Conservation (phyloP, 805 yeast species). For the Metschnikowia aberdeeniae region DNA sequence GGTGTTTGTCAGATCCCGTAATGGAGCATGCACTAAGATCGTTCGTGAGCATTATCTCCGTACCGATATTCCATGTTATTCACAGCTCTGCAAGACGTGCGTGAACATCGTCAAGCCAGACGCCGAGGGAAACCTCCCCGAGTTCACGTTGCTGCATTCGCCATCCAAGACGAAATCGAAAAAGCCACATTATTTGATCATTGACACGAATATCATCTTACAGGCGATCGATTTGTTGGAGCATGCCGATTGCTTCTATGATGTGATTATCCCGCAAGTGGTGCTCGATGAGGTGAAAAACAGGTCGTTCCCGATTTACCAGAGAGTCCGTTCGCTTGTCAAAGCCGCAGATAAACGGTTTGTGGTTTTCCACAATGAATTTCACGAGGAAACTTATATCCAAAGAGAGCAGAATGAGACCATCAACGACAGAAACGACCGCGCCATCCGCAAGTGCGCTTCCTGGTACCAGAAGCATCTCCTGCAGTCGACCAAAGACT, state of each 20-base stretch:
- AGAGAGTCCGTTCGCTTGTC: constrained; percentile 72
- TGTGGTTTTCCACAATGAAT: constrained; percentile 91
- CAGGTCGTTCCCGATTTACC: constrained; percentile 81
- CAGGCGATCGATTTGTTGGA: constrained; percentile 90
- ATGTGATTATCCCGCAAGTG: constrained; percentile 92
- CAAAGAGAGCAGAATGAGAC: constrained; percentile 62
- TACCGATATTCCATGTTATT: constrained; percentile 88
- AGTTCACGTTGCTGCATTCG: constrained; percentile 57
- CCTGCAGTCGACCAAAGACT: constrained; percentile 26
- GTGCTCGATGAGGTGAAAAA: constrained; percentile 91
- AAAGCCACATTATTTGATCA: constrained; percentile 73
- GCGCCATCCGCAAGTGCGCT: constrained; percentile 77
- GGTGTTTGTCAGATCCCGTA: constrained; percentile 86
- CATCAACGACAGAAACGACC: constrained; percentile 85
- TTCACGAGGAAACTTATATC: constrained; percentile 65
- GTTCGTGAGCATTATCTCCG: constrained; percentile 93
- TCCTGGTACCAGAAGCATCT: constrained; percentile 73
- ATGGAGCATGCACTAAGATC: constrained; percentile 85
- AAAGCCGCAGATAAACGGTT: constrained; percentile 77
- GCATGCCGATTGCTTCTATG: constrained; percentile 68
- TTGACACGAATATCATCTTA: constrained; percentile 85
- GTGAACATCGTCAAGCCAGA: constrained; percentile 50
- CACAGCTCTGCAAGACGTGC: constrained; percentile 66
- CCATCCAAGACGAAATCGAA: constrained; percentile 51
- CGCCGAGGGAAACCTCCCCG: constrained; percentile 63